These are phyloP conservation scores for Penicillium verhagenii DNA, from an alignment of 495 filamentous ascomycete genomes.

Conservation along the genomic window DNA sequence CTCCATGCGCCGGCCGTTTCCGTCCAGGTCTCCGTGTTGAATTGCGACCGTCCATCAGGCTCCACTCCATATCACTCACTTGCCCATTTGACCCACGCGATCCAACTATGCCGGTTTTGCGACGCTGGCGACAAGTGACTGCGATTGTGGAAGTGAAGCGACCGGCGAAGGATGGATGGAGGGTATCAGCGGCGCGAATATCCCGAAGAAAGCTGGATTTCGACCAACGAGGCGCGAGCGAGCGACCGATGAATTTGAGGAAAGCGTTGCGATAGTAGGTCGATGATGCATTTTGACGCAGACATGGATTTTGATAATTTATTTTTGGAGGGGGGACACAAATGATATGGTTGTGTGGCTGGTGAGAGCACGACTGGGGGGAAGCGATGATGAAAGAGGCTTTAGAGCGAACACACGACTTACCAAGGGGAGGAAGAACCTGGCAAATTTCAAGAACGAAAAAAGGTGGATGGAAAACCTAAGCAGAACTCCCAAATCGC, in stretches of 20 bases:
- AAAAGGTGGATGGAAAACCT: conserved; percentile 27
- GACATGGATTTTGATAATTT: neutral
- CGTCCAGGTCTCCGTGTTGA: conserved; percentile 16
- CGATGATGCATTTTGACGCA: neutral
- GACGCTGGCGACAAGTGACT: conserved; percentile 1
- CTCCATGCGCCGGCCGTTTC: conserved; percentile 27
- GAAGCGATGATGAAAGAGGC: conserved; percentile 20
- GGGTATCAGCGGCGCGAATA: conserved; percentile 1
- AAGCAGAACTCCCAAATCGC: conserved; percentile 34
- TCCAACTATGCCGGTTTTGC: neutral
- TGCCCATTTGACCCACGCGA: conserved; percentile 1
- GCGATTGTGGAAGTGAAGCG: neutral
- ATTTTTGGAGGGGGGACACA: neutral
- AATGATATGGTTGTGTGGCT: neutral
- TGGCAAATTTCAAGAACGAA: conserved; percentile 29
- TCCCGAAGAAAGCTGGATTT: conserved; percentile 13
- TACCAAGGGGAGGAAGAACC: conserved; percentile 25
- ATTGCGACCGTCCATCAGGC: conserved; percentile 25
- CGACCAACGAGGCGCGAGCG: conserved; percentile 3
- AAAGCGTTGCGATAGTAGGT: neutral
- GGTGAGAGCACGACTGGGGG: neutral
- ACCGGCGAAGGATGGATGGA: conserved; percentile 3
- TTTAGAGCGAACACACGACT: conserved; percentile 15
- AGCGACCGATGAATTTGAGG: neutral
- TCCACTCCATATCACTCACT: conserved; percentile 5